These are phyloP conservation scores for Barbarea vulgaris DNA, from an alignment of 345 rosid genomes.

Conservation along the genomic window DNA sequence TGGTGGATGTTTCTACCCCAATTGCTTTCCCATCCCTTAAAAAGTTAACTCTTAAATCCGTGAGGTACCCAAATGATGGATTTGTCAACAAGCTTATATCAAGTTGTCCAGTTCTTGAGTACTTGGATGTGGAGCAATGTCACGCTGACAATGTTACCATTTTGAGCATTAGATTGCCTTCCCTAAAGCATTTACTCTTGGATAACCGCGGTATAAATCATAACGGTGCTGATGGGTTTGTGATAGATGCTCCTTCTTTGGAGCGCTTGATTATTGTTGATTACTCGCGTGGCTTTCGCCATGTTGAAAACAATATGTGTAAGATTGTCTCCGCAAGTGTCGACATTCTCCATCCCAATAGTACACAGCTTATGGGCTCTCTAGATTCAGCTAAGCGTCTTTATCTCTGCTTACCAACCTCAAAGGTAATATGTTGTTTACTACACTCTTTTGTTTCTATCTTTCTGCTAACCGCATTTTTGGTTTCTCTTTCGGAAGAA, in stretches of 20 bases:
- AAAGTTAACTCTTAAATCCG: neutral
- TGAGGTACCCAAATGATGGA: neutral
- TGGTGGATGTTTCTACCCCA: neutral
- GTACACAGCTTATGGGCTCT: neutral
- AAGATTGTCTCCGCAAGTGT: neutral
- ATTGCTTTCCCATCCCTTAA: neutral
- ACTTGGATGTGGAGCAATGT: neutral
- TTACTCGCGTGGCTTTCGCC: neutral
- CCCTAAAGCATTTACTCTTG: neutral
- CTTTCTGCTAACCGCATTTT: neutral
- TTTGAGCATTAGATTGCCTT: neutral
- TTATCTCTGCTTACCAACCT: neutral
- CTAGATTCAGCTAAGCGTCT: neutral
- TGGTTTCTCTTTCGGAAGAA: neutral
- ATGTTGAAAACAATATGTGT: neutral
- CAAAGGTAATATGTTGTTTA: neutral
- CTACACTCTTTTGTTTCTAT: neutral
- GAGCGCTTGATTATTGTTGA: neutral
- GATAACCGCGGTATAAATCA: too few relatives aligned
- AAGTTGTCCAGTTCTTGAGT: neutral
- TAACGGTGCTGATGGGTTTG: neutral
- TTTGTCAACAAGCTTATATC: neutral
- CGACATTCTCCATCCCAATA: neutral
- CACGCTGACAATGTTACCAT: neutral
- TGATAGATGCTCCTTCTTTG: conserved; percentile 3